phyloP scores from a whole-genome alignment of 441 rosid genomes.

The Populus hybrid region DNA sequence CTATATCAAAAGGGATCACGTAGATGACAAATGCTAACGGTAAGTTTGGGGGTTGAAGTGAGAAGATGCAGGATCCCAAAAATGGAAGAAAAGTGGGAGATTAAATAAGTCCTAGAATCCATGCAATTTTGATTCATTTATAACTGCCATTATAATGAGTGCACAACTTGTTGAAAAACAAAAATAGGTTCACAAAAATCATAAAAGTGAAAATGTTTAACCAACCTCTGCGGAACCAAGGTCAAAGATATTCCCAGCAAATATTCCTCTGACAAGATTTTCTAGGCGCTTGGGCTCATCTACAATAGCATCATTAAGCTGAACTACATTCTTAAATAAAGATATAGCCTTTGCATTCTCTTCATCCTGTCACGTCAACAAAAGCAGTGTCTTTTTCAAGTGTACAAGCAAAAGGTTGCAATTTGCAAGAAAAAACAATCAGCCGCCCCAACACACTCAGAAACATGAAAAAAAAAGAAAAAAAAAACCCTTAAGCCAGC shows the following conservation, averaged over 20 bases:
- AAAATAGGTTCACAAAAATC: background rate
- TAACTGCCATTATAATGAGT: background rate
- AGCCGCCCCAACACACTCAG: background rate
- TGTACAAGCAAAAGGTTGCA: background rate
- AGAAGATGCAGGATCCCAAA: background rate
- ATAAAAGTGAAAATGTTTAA: background rate
- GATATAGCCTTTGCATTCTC: conserved; percentile 94
- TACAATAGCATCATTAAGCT: conserved; percentile 70
- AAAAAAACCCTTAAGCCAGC: background rate
- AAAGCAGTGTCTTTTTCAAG: background rate
- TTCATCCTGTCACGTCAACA: conserved; percentile 47
- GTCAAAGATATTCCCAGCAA: conserved; percentile 96
- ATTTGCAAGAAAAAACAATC: background rate
- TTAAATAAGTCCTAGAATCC: background rate
- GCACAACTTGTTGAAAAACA: background rate
- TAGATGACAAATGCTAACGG: background rate
- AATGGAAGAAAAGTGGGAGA: background rate
- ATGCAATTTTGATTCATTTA: conserved; percentile 1
- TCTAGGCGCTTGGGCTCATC: conserved; percentile 64
- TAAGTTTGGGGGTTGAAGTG: background rate
- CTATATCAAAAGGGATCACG: background rate
- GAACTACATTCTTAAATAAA: conserved; percentile 64
- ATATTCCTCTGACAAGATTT: conserved; percentile 81
- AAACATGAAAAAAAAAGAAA: no score
- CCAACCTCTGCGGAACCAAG: conserved; percentile 89